A percentile compares a stretch with the other conserved stretches of the same genome.
These are phyloP conservation scores for Hypoxylon crocopeplum DNA, from an alignment of 495 filamentous ascomycete genomes.

Conservation along the genomic window DNA sequence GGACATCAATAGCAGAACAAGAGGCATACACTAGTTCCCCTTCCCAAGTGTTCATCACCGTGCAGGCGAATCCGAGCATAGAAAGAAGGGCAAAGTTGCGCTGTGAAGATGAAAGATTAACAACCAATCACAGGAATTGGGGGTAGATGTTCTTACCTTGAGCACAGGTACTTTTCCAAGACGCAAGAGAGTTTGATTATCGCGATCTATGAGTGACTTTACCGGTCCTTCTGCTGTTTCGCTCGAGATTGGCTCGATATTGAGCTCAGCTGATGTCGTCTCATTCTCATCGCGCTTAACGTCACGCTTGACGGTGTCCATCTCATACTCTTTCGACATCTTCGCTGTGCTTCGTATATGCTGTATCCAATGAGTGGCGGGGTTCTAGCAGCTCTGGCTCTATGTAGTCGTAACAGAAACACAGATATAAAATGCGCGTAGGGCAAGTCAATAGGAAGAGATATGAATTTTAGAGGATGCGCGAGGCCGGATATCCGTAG, in stretches of 20 bases:
- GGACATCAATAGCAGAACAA: not conserved
- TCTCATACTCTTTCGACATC: conserved; percentile 10
- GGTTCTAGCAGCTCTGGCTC: no score
- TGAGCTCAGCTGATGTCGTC: not conserved
- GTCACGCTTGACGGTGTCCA: conserved; percentile 1
- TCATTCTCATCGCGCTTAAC: no score
- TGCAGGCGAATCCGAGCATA: conserved; percentile 54
- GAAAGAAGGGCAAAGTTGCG: conserved; percentile 54
- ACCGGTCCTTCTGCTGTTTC: not conserved
- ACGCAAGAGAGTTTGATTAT: conserved; percentile 41
- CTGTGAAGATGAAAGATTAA: conserved; percentile 4
- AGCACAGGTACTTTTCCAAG: conserved; percentile 60
- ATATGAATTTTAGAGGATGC: not conserved
- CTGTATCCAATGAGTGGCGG: no score
- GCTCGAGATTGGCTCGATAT: not conserved
- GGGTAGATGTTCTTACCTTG: conserved; percentile 42
- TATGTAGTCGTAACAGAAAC: no score
- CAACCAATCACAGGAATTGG: no score
- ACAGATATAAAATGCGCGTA: no score
- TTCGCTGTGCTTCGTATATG: not conserved
- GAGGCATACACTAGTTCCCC: conserved; percentile 38
- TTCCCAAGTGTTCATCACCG: conserved; percentile 57
- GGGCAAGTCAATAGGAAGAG: not conserved
- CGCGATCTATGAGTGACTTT: not conserved
- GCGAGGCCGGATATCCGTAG: not conserved